Percentiles rank a stretch among this genome's conserved stretches.
Conservation (phyloP, 2,329 filamentous ascomycete genomes). For the Talaromyces sp. region DNA sequence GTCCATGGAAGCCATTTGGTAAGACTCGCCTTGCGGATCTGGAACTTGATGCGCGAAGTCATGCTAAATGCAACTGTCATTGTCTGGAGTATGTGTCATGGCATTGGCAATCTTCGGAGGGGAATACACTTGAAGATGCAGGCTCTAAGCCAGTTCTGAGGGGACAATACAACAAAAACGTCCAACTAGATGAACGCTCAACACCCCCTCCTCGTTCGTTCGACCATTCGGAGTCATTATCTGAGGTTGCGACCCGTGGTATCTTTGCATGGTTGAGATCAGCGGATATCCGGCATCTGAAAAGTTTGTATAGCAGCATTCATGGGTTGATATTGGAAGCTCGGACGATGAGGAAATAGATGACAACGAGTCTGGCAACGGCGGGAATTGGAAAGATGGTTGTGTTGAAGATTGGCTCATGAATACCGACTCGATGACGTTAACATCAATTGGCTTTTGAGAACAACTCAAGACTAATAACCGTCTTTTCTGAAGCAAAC, state of each 20-base stretch:
- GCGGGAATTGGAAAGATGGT: no score
- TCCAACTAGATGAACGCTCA: not conserved
- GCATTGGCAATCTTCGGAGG: slow-evolving; percentile 15
- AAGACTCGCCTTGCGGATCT: slow-evolving; percentile 14
- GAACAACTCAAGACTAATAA: no score
- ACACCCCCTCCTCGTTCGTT: not conserved
- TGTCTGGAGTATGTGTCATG: slow-evolving; percentile 18
- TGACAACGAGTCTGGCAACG: not conserved
- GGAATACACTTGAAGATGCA: not conserved
- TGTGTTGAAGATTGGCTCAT: no score
- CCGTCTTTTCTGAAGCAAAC: no score
- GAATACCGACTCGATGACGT: no score
- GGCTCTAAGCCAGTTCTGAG: not conserved
- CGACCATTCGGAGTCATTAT: not conserved
- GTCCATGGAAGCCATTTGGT: slow-evolving; percentile 20
- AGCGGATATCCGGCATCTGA: not conserved
- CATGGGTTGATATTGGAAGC: slow-evolving; percentile 1
- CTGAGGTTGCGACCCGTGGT: not conserved
- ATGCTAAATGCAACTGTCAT: slow-evolving; percentile 15
- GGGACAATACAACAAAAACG: not conserved
- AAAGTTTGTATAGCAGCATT: not conserved
- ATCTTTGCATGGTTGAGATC: slow-evolving; percentile 6
- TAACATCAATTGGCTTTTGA: no score
- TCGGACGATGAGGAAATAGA: not conserved
- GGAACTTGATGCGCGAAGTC: slow-evolving; percentile 14